A percentile compares a stretch with the other conserved stretches of the same genome.
Conservation (phyloP, 2,329 filamentous ascomycete genomes). For the Aplosporella prunicola region DNA sequence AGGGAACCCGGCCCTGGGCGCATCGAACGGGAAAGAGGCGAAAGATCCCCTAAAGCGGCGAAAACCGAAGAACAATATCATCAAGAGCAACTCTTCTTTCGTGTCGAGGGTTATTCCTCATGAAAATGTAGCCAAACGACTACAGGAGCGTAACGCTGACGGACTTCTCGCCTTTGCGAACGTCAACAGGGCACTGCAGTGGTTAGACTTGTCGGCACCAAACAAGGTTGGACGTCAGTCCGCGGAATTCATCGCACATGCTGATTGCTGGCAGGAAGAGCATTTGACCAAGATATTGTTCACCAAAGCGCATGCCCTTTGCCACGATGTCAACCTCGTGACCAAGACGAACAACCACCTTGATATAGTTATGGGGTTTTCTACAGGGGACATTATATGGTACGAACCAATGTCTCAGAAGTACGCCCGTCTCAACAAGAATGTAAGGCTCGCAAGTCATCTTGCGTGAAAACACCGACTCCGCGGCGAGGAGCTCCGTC, state of each 20-base stretch:
- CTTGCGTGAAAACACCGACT: too few relatives aligned
- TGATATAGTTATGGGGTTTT: slow-evolving; percentile 91
- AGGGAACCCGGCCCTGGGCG: slow-evolving; percentile 64
- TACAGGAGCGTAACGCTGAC: slow-evolving; percentile 68
- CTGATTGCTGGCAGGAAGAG: slow-evolving; percentile 51
- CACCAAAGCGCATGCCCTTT: slow-evolving; percentile 89
- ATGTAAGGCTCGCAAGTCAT: too few relatives aligned
- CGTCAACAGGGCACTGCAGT: slow-evolving; percentile 90
- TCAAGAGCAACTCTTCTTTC: slow-evolving; percentile 97
- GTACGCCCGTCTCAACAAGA: slow-evolving; percentile 93
- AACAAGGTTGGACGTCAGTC: slow-evolving; percentile 50
- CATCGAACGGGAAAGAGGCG: slow-evolving; percentile 55
- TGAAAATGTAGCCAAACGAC: slow-evolving; percentile 66
- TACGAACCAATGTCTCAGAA: slow-evolving; percentile 95
- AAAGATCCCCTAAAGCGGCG: slow-evolving; percentile 59
- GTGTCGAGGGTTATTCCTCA: slow-evolving; percentile 94
- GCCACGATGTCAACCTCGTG: slow-evolving; percentile 79
- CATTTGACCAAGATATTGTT: slow-evolving; percentile 94
- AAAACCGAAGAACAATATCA: slow-evolving; percentile 97
- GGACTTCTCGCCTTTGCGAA: slow-evolving; percentile 90
- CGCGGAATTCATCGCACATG: too few relatives aligned
- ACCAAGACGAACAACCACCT: slow-evolving; percentile 75
- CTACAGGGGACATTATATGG: slow-evolving; percentile 95
- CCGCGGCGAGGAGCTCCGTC: too few relatives aligned
- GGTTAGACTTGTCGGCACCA: slow-evolving; percentile 77